Base-by-base conservation (phyloP, 805 yeast genomes). In the Nakazawaea populi region DNA sequence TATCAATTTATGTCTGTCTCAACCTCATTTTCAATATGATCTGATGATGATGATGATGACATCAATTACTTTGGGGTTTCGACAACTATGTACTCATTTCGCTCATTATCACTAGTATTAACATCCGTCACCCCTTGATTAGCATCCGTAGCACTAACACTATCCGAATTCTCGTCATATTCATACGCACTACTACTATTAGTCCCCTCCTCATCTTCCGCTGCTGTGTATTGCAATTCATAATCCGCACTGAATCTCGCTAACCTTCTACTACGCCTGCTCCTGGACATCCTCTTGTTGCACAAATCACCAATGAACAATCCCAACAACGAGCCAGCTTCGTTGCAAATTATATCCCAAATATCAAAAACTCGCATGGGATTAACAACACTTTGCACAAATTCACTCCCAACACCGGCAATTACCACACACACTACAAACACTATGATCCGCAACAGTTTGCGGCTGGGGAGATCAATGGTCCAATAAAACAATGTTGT, bases 341-440 rank as follows among this genome's bases (percentile, higher is more conserved):
- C 42, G 31, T 52, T 49, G n/a, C 49, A 34, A 12, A 51, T 46
- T 7, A 74, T 74, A 54, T 74, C 79, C 38, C 55, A 50, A 9
- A 56, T 41, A 54, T 79, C 85, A 58, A 78, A 79, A 1, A 63
- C 61, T 45, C 85, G 54, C 2, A 49, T 52, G 1, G 82, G 75
- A 38, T 77, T 71, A 3, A 79, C 63, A 14, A 67, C 6, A 42
- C 62, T 64, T 56, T 79, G 85, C 1, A 70, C 48, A 42, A 74
- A 62, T 55, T 79, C 85, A 73, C 79, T 79, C 4, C 69, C 68
- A 1, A 78, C 58, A 5, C 76, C 69, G 0, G 73, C 81, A 1
- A 69, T 64, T 3, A 73, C 14, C 0, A 80, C 73, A 57, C 82
- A 77, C 14, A 65, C 52, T 1, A 66, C 41, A 42, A 76, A 61